Percentiles rank a stretch among this genome's conserved stretches.
Conservation (phyloP, 108 stramenopile species). For the Heterococcus sp. region DNA sequence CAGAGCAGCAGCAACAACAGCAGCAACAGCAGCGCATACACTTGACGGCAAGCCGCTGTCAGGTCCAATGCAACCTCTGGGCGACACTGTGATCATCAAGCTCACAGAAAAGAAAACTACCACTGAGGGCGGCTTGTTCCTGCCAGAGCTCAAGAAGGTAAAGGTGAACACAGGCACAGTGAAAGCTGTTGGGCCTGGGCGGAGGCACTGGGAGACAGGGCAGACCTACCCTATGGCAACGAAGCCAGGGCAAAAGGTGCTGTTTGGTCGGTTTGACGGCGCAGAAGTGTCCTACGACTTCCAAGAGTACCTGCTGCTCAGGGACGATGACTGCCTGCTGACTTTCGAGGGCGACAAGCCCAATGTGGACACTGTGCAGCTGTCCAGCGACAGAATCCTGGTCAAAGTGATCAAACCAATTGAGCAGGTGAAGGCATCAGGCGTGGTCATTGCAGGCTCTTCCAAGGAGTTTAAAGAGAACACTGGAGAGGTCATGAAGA, state of each 20-base stretch:
- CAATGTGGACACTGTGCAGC: conserved; percentile 73
- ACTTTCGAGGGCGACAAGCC: conserved; percentile 70
- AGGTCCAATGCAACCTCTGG: conserved; percentile 75
- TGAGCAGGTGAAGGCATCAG: conserved; percentile 61
- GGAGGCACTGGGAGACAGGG: conserved; percentile 42
- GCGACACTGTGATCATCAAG: conserved; percentile 74
- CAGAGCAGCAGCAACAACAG: too few relatives aligned
- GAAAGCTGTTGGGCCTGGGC: conserved; percentile 79
- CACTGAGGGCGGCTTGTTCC: conserved; percentile 79
- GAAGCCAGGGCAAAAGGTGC: conserved; percentile 62
- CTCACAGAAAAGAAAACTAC: conserved; percentile 77
- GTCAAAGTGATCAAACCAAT: conserved; percentile 67
- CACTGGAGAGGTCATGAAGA: conserved; percentile 81
- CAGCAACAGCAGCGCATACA: too few relatives aligned
- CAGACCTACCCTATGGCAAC: conserved; percentile 30
- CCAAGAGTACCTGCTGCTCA: conserved; percentile 79
- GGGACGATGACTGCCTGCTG: conserved; percentile 85
- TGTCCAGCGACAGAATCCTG: conserved; percentile 82
- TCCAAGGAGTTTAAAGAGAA: conserved; percentile 69
- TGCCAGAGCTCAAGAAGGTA: conserved; percentile 74
- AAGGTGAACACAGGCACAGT: conserved; percentile 83
- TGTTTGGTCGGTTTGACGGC: conserved; percentile 91
- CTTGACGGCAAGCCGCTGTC: conserved; percentile 62
- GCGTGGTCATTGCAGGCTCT: conserved; percentile 80
- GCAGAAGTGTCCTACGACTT: conserved; percentile 80